Percentiles rank a stretch among this genome's conserved stretches.
phyloP scores from a whole-genome alignment of 116 monocot genomes.

The Phalaenopsis hybrid region DNA sequence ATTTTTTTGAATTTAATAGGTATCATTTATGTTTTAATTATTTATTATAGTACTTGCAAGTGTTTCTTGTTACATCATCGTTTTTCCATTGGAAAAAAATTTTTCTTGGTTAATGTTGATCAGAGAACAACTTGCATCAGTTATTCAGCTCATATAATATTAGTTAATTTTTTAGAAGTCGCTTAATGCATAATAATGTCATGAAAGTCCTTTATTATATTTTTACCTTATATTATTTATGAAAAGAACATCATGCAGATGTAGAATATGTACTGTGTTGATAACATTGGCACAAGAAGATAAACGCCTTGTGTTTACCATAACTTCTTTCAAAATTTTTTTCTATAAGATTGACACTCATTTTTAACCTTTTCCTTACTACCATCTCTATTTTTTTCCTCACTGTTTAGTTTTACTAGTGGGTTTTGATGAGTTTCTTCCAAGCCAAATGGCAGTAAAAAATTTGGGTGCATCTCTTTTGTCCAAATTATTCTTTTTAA shows the following conservation, averaged over 20 bases:
- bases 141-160: not conserved
- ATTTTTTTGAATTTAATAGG: constrained; percentile 1
- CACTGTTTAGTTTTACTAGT: not conserved
- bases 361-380: not conserved
- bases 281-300: no score
- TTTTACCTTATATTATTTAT: not conserved
- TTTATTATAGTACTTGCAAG: not conserved
- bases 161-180: not conserved
- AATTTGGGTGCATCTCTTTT: not conserved
- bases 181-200: not conserved
- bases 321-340: no score
- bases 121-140: not conserved
- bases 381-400: not conserved
- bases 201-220: not conserved
- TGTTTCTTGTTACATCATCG: not conserved
- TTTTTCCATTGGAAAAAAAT: not conserved
- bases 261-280: not conserved
- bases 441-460: no score
- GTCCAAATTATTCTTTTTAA: not conserved
- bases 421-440: not conserved
- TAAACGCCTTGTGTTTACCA: no score
- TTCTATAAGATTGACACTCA: not conserved
- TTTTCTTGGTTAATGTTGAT: not conserved
- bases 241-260: not conserved
- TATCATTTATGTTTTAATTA: not conserved